A percentile compares a stretch with the other conserved stretches of the same genome.
phyloP scores from a whole-genome alignment of 495 filamentous ascomycete species.

The Emericellopsis terricola region DNA sequence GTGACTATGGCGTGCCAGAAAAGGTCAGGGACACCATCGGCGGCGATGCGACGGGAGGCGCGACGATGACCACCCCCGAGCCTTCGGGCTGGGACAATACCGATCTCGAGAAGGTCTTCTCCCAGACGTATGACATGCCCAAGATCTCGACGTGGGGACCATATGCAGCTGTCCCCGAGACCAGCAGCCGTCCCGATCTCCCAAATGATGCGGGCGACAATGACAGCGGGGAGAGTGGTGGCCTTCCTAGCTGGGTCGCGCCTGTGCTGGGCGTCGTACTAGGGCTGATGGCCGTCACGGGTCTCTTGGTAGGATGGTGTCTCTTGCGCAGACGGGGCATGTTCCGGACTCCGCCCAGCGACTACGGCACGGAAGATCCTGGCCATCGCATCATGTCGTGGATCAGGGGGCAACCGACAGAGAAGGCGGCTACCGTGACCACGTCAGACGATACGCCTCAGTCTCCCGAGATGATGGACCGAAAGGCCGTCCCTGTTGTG shows the following conservation, averaged over 20 bases:
- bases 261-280: constrained; percentile 50
- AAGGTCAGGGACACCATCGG: constrained; percentile 39
- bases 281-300: constrained; percentile 39
- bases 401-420: constrained; percentile 19
- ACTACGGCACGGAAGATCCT: constrained; percentile 26
- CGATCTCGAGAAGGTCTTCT: constrained; percentile 34
- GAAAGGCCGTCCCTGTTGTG: constrained; percentile 7
- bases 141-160: constrained; percentile 43
- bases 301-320: constrained; percentile 30
- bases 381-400: constrained; percentile 22
- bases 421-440: constrained; percentile 27
- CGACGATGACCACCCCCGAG: constrained; percentile 28
- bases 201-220: not conserved
- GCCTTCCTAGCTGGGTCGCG: constrained; percentile 37
- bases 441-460: constrained; percentile 22
- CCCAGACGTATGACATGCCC: constrained; percentile 31
- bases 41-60: constrained; percentile 39
- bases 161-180: constrained; percentile 21
- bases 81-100: constrained; percentile 32
- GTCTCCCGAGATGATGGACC: constrained; percentile 7
- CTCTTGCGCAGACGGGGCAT: constrained; percentile 34
- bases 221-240: not conserved
- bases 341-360: constrained; percentile 15
- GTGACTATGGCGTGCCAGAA: constrained; percentile 43
- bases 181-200: constrained; percentile 14